Evolutionary conservation across 768 basidiomycete species (phyloP).

Genomic region (Mrakia frigida): DNA sequence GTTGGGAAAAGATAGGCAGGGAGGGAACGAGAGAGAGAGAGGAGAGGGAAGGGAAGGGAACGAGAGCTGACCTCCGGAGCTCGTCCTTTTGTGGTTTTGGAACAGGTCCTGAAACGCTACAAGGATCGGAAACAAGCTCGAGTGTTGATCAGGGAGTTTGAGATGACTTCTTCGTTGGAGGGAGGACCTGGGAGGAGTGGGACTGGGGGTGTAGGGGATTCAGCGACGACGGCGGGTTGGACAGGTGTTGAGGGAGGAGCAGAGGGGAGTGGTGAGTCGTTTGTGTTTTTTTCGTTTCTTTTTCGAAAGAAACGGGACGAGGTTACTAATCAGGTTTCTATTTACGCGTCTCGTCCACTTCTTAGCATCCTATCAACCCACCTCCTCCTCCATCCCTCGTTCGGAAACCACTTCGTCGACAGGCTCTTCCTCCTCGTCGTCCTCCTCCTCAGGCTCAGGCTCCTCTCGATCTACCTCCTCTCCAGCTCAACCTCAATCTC

Average conservation of each 20-base stretch:
- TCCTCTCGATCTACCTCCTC: not conserved
- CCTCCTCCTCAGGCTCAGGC: constrained; percentile 10
- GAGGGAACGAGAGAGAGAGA: not conserved
- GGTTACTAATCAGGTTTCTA: no score
- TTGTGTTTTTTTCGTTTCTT: not conserved
- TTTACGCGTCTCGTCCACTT: not conserved
- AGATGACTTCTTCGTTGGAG: constrained; percentile 10
- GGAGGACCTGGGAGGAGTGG: no score
- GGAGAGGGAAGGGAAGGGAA: not conserved
- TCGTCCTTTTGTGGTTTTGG: not conserved
- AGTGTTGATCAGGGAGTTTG: constrained; percentile 25
- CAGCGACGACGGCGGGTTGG: no score
- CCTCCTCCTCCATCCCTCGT: not conserved
- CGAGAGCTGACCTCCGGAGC: not conserved
- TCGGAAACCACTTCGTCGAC: not conserved
- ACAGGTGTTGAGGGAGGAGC: not conserved
- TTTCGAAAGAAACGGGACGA: no score
- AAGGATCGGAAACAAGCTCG: constrained; percentile 27
- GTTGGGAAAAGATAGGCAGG: not conserved
- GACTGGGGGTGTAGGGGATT: not conserved
- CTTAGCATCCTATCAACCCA: not conserved
- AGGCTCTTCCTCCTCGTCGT: not conserved
- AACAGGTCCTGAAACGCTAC: constrained; percentile 25
- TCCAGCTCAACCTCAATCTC: not conserved
- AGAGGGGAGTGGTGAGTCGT: not conserved